phyloP scores from a whole-genome alignment of 1,139 yeast genomes.

The Kurtzmaniella quercitrusa region DNA sequence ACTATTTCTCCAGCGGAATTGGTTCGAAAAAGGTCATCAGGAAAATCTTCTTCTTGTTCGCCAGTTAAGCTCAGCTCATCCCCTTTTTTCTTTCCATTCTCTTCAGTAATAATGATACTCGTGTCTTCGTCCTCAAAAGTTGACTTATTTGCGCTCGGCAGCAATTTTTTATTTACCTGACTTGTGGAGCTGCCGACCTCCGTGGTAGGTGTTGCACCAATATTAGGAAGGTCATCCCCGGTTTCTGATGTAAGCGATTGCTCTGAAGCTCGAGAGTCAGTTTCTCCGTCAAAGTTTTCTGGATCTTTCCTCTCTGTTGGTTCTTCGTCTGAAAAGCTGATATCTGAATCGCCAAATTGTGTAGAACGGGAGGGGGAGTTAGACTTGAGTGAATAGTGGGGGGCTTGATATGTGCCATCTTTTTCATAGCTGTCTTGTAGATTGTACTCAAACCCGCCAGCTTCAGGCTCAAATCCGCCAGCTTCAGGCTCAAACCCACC shows the following conservation, averaged over 20 bases:
- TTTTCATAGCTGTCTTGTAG: too few relatives aligned
- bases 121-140: too few relatives aligned
- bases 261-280: neutral
- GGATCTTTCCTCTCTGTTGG: neutral
- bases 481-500: slow-evolving; percentile 6
- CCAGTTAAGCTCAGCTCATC: neutral
- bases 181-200: neutral
- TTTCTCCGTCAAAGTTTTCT: too few relatives aligned
- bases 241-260: too few relatives aligned
- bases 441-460: slow-evolving; percentile 3
- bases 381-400: too few relatives aligned
- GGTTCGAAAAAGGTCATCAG: slow-evolving; percentile 9
- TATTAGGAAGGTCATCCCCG: neutral
- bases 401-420: too few relatives aligned
- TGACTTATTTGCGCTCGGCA: neutral
- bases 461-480: slow-evolving; percentile 5
- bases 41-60: slow-evolving; percentile 8
- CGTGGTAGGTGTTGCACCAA: neutral
- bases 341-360: neutral
- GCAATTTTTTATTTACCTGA: neutral
- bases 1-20: slow-evolving; percentile 4
- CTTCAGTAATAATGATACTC: neutral
- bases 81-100: neutral
- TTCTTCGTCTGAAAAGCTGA: neutral
- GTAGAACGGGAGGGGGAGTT: too few relatives aligned